Percentiles rank a stretch among this genome's conserved stretches.
Evolutionary conservation across 2,329 filamentous ascomycete species (phyloP).

Genomic region (Sporothrix schenckii): DNA sequence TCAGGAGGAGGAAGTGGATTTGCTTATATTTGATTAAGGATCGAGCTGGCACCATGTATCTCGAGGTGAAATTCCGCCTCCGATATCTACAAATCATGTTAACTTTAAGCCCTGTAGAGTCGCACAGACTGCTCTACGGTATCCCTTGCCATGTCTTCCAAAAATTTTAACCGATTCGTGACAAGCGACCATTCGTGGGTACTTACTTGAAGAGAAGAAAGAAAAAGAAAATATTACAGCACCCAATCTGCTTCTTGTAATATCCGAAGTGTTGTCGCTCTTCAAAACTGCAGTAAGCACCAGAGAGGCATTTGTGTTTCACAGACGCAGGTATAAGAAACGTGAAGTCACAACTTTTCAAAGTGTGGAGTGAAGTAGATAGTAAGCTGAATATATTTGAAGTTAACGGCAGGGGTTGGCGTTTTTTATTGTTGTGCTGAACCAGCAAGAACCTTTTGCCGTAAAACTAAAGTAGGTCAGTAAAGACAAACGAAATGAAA

Average conservation of each 20-base stretch:
- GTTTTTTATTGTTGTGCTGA: slow-evolving; percentile 23
- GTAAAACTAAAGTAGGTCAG: slow-evolving; percentile 42
- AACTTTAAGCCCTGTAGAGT: background rate
- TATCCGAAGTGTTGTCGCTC: background rate
- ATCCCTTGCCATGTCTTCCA: background rate
- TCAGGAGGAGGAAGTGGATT: slow-evolving; percentile 2
- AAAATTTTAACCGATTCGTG: too few relatives aligned
- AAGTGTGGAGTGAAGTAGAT: background rate
- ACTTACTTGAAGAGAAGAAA: too few relatives aligned
- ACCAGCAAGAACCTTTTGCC: slow-evolving; percentile 44
- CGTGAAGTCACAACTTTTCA: slow-evolving; percentile 15
- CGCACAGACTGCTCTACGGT: background rate
- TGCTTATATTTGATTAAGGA: slow-evolving; percentile 23
- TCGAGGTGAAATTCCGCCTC: background rate
- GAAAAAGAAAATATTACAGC: too few relatives aligned
- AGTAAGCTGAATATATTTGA: background rate
- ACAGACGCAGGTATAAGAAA: background rate
- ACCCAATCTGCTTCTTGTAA: background rate
- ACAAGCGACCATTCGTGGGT: too few relatives aligned
- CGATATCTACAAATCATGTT: background rate
- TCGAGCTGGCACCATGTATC: background rate
- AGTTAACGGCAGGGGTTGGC: background rate
- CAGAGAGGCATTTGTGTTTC: background rate
- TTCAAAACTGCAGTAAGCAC: background rate
- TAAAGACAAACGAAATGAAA: background rate